These are phyloP conservation scores for Xylaria sp. DNA, from an alignment of 2,329 filamentous ascomycete species.

Conservation along the genomic window DNA sequence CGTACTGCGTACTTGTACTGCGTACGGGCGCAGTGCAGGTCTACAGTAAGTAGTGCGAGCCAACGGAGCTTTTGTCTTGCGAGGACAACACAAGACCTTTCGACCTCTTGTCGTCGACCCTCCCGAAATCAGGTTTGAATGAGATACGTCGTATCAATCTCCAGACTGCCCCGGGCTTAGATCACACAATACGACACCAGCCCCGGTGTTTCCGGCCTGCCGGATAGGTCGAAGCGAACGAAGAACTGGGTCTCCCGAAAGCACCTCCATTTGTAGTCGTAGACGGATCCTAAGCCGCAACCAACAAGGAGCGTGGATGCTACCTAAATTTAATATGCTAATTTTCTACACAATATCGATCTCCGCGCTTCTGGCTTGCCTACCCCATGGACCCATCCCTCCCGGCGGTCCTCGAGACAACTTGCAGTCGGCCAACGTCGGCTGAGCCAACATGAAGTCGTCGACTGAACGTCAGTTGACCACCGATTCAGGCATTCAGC, in stretches of 20 bases:
- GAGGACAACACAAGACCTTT: neutral
- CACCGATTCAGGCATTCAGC: conserved; percentile 3
- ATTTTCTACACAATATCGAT: neutral
- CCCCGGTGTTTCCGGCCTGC: conserved; percentile 7
- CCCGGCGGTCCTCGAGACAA: conserved; percentile 4
- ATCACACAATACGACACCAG: neutral
- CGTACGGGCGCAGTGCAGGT: neutral
- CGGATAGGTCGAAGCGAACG: conserved; percentile 17
- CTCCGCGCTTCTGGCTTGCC: conserved; percentile 9
- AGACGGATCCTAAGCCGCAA: neutral
- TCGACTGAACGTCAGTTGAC: conserved; percentile 7
- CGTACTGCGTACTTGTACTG: neutral
- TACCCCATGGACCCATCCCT: conserved; percentile 8
- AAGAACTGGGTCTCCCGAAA: conserved; percentile 14
- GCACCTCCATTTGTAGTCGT: conserved; percentile 1
- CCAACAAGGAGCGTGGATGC: neutral
- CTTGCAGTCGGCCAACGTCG: conserved; percentile 12
- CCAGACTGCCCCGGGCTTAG: neutral
- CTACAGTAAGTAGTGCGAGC: conserved; percentile 3
- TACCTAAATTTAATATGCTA: conserved; percentile 5
- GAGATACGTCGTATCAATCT: conserved; percentile 5
- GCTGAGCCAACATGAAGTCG: neutral
- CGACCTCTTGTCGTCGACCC: neutral
- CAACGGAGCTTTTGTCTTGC: neutral
- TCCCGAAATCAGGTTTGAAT: neutral